Evolutionary conservation across 768 basidiomycete species (phyloP), one percentile per base, ranked within the genome.

Genomic region (Naganishia kalamii): DNA sequence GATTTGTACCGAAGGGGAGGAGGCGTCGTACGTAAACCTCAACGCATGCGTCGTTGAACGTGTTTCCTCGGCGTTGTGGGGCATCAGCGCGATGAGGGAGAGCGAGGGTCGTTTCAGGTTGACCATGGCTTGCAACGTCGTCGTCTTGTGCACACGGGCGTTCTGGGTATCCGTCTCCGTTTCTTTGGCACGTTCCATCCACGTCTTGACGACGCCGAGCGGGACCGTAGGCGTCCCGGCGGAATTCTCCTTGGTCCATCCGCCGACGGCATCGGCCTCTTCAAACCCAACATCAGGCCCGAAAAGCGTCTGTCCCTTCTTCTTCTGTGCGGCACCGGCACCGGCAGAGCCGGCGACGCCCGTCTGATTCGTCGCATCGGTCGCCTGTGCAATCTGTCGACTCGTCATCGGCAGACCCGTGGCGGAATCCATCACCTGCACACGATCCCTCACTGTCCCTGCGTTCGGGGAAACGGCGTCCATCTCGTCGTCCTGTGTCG

Each of bases 101-200:
- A 97, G 82, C 0, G 90, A 86, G 0, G 92, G 92, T 4, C 92
- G 85, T 75, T 93, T 94, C 70, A 96, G 85, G 74, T 96, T 97
- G 69, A 96, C 92, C 35, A 93, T 83, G 0, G 92, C 92, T 79
- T 96, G 92, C 0, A 97, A 82, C 1, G 92, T 94, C 0, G 92
- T 97, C 0, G 92, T 94, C 0, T 92, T 86, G 72, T 91, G 88
- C 11, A 86, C 83, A 32, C 85, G 61, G 35, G 48, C 62, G 29
- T 62, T 63, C n/a, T 27, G 25, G 10, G 60, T 27, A 57, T 51
- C 41, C 43, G 60, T 30, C 82, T 92, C 85, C 81, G 90, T 92
- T 79, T 85, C 87, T 81, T 87, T 91, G 13, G 74, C 74, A 59
- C 68, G 70, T 65, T 86, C 86, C 19, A 94, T 84, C 92, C 92